phyloP scores from a whole-genome alignment of 768 basidiomycete genomes.

The Leccinum variicolor region DNA sequence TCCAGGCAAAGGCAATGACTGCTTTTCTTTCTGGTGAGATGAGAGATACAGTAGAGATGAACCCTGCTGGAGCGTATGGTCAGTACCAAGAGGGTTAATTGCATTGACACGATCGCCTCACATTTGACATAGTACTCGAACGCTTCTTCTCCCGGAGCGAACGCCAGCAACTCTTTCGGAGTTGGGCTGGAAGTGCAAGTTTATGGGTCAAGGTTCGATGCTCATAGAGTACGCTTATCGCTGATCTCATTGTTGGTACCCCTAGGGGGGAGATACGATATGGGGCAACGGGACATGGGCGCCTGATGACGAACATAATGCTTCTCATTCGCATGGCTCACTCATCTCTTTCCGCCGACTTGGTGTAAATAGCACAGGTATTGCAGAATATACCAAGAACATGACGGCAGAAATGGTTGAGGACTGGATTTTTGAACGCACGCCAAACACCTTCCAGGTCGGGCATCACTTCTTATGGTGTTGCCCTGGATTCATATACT shows the following conservation, averaged over 20 bases:
- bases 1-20: slow-evolving; percentile 89
- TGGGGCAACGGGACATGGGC: slow-evolving; percentile 80
- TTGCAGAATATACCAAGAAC: slow-evolving; percentile 41
- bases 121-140: slow-evolving; percentile 55
- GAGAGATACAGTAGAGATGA: slow-evolving; percentile 87
- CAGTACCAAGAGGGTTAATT: slow-evolving; percentile 7
- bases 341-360: slow-evolving; percentile 72
- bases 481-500: neutral
- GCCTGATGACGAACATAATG: slow-evolving; percentile 67
- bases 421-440: slow-evolving; percentile 78
- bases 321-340: slow-evolving; percentile 68
- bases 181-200: slow-evolving; percentile 93
- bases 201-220: slow-evolving; percentile 90
- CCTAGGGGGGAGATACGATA: slow-evolving; percentile 72
- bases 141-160: slow-evolving; percentile 90
- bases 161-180: slow-evolving; percentile 84
- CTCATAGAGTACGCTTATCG: neutral
- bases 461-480: slow-evolving; percentile 10
- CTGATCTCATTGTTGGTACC: neutral
- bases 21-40: slow-evolving; percentile 96
- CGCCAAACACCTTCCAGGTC: slow-evolving; percentile 79
- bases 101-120: neutral
- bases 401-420: slow-evolving; percentile 77
- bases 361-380: slow-evolving; percentile 1
- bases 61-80: slow-evolving; percentile 79